Evolutionary conservation across 306 rosid genomes (phyloP), one percentile per base, ranked within the genome.

Genomic region (Acacia confusa): DNA sequence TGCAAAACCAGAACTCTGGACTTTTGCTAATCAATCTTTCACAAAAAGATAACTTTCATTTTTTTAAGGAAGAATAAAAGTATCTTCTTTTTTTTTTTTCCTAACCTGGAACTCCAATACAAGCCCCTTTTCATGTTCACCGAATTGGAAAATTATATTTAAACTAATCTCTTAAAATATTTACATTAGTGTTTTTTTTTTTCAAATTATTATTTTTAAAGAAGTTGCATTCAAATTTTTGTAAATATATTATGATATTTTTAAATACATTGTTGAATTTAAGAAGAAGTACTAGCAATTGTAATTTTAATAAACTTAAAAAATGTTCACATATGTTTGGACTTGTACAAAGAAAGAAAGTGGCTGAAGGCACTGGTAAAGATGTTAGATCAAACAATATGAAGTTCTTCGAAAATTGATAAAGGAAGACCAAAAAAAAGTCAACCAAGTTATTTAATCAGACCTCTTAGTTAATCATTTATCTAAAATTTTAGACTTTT

Each of bases 91-190:
- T 92, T 88, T 36, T 36, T 36, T 34, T 50, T 15, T 15, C 4
- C 92, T 84, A 90, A 92, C 94, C 87, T 88, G 68, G 97, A 91
- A 94, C 70, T 88, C 97, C 97, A 91, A 97, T 94, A 84, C 72
- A 81, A 28, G 63, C 53, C 71, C 77, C 81, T 87, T 84, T 81
- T 80, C 76, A 64, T 75, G 75, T 75, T 84, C 84, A 79, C 66
- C 74, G 65, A 60, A 60, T 24, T 34, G 16, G 8, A 57, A 4
- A 22, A n/a, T 22, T 9, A 10, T 24, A 60, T 60, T 60, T 60
- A 58, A 58, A 58, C 13, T 22, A 15, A 58, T 52, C 24, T 52
- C 60, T 52, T 52, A 19, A 52, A 19, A 6, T 52, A 19, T 52
- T 6, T 52, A 7, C 20, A 10, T 52, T 19, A 52, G 24, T 19